Conservation (phyloP, 768 basidiomycete species). For the Boletus pseudopeckii region DNA sequence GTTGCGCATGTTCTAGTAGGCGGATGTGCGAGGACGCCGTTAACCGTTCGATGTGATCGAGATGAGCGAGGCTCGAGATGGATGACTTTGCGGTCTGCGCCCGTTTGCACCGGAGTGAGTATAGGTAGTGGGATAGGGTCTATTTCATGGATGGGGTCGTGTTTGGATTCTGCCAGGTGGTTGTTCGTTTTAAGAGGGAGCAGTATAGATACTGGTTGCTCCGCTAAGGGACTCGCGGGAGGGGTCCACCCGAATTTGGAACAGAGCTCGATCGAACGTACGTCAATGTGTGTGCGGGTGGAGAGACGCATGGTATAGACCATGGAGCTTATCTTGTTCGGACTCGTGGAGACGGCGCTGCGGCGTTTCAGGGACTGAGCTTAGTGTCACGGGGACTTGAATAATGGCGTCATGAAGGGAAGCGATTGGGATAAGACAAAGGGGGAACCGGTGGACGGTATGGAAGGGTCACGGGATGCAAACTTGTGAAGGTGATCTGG, state of each 20-base stretch:
- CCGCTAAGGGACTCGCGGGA: background rate
- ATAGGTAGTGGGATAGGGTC: background rate
- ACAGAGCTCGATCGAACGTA: constrained; percentile 4
- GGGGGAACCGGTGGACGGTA: no score
- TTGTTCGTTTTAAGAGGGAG: no score
- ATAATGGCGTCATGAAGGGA: background rate
- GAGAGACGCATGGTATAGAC: constrained; percentile 10
- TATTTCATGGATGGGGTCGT: background rate
- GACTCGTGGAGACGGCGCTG: constrained; percentile 23
- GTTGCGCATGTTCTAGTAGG: constrained; percentile 2
- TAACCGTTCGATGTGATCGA: constrained; percentile 3
- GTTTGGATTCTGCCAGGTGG: no score
- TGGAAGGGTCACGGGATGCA: no score
- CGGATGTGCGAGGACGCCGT: background rate
- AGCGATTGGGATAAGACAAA: constrained; percentile 1
- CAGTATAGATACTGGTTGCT: no score
- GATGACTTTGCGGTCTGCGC: constrained; percentile 11
- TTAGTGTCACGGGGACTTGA: constrained; percentile 8
- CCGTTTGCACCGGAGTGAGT: background rate
- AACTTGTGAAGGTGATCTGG: background rate
- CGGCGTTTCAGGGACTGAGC: constrained; percentile 23
- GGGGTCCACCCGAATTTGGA: background rate
- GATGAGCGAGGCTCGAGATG: background rate
- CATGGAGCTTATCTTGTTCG: constrained; percentile 8
- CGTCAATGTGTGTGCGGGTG: constrained; percentile 22